Base-by-base conservation (phyloP, 2,329 filamentous ascomycete species). In the Aspergillus brunneoviolaceus region DNA sequence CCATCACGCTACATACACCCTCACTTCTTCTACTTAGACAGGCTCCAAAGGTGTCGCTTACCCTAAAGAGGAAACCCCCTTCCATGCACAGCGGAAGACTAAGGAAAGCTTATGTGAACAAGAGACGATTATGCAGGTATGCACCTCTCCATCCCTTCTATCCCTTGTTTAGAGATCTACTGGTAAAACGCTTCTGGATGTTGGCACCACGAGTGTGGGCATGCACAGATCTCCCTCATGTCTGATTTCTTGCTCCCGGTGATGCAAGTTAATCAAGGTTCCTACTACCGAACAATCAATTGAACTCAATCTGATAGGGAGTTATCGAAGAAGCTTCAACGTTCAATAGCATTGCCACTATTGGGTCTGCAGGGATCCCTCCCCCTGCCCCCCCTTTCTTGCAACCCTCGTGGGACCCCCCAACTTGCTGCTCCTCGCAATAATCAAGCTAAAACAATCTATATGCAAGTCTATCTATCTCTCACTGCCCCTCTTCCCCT, bases 381-480 rank as follows among this genome's bases (percentile, higher is more conserved):
- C 14, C 33, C 33, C 33, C 33, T 16, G 11, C 33, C 33, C 33
- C 33, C 14, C 14, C 33, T 35, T 35, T 35, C 33, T 35, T 35
- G 5, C 33, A 12, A 35, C 14, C 33, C 33, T 35, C 33, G 33
- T 35, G 33, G 33, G 33, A 12, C 33, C 33, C 12, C 33, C 33
- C 12, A 19, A 48, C 52, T 29, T 29, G 39, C 39, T 48, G 19
- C 45, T 55, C 42, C 31, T 47, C 25, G 52, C 45, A 25, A 48
- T 33, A 31, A 55, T 29, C 29, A 47, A 39, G 52, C 39, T 27
- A 19, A 39, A 33, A 55, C 31, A 55, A 48, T 55, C 35, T 27
- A 55, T 45, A 33, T 55, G 52, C 52, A 55, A 55, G 52, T 55
- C 35, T 31, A 55, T 55, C 52, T 55, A 45, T 39, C 35, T 47